Percentiles rank a stretch among this genome's conserved stretches.
Evolutionary conservation across 768 basidiomycete species (phyloP).

Genomic region (Kwoniella botswanensis): DNA sequence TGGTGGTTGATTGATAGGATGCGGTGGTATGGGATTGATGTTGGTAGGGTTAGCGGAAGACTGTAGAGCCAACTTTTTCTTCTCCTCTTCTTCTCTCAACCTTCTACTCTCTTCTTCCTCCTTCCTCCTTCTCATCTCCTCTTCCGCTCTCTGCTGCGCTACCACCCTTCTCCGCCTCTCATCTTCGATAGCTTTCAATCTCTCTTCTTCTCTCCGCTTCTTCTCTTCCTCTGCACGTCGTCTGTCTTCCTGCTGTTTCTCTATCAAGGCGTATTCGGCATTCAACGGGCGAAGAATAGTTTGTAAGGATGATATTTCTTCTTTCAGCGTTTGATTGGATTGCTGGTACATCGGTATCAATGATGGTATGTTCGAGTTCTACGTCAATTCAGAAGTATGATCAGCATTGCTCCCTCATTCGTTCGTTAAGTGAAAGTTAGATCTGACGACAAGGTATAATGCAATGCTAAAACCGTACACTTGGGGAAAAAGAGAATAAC

Average conservation of each 20-base stretch:
- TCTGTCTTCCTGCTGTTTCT: conserved; percentile 17
- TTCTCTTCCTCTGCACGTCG: conserved; percentile 22
- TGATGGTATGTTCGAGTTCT: conserved; percentile 16
- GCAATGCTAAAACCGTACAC: no score
- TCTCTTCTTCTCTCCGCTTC: conserved; percentile 18
- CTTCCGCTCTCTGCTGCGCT: conserved; percentile 11
- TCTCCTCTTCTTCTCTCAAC: background rate
- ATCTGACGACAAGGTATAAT: no score
- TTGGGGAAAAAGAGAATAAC: no score
- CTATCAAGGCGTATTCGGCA: conserved; percentile 11
- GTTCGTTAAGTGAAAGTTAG: no score
- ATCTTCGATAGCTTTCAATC: conserved; percentile 35
- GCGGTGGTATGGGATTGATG: background rate
- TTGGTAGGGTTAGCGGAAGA: background rate
- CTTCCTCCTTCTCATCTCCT: conserved; percentile 36
- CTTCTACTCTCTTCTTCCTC: conserved; percentile 26
- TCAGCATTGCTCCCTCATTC: no score
- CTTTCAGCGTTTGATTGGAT: conserved; percentile 17
- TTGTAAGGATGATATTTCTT: conserved; percentile 27
- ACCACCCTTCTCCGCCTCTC: conserved; percentile 29
- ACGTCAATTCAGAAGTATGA: background rate
- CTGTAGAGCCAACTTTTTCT: background rate
- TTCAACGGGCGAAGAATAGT: conserved; percentile 3
- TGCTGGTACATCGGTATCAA: conserved; percentile 23
- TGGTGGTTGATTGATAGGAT: background rate